phyloP scores from a whole-genome alignment of 2,329 filamentous ascomycete species.

The Chalara sp. region DNA sequence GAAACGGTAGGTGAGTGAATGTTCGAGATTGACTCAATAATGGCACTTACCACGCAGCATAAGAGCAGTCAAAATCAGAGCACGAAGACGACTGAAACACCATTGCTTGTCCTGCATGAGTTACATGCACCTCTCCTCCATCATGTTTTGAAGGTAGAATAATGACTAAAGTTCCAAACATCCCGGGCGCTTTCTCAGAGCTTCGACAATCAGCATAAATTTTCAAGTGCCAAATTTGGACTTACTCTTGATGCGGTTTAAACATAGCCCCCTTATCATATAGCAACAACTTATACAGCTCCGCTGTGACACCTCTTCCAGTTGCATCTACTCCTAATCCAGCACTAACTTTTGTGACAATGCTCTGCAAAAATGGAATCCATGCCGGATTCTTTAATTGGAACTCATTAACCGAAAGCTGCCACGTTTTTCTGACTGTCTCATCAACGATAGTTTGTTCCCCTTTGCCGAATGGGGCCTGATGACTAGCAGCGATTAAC shows the following conservation, averaged over 20 bases:
- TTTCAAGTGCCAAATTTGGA: neutral
- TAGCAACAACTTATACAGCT: constrained; percentile 41
- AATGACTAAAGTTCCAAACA: constrained; percentile 44
- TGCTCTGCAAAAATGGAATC: constrained; percentile 20
- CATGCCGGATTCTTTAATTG: constrained; percentile 30
- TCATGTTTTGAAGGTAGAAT: constrained; percentile 39
- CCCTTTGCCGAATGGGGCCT: constrained; percentile 33
- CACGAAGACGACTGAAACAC: constrained; percentile 25
- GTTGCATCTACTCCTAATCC: constrained; percentile 27
- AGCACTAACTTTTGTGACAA: constrained; percentile 20
- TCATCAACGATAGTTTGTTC: constrained; percentile 34
- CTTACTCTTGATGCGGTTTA: constrained; percentile 36
- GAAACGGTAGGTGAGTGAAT: neutral
- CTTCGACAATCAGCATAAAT: neutral
- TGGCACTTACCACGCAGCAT: constrained; percentile 25
- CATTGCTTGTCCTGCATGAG: constrained; percentile 29
- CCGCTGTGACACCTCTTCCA: constrained; percentile 22
- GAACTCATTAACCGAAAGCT: constrained; percentile 34
- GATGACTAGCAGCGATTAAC: constrained; percentile 12
- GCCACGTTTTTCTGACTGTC: constrained; percentile 35
- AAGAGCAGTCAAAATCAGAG: constrained; percentile 17
- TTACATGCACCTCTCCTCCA: constrained; percentile 39
- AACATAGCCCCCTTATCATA: constrained; percentile 45
- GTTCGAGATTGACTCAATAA: neutral
- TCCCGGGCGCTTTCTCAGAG: constrained; percentile 38